These are phyloP conservation scores for Neostapfia colusana DNA, from an alignment of 176 grass and related monocot species.

Conservation along the genomic window DNA sequence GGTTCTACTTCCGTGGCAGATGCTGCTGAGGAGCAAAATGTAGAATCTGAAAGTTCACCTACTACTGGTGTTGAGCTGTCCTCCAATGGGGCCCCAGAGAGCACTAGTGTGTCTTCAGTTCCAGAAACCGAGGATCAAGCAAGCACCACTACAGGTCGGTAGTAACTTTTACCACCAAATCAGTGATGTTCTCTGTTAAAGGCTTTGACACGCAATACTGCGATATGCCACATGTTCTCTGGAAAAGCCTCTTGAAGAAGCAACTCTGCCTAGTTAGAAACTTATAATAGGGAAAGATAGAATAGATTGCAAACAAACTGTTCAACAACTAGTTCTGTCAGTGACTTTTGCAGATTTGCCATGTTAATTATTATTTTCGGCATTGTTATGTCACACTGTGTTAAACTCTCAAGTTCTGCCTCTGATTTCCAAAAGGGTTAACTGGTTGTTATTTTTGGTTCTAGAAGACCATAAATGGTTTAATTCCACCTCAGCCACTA, in stretches of 20 bases:
- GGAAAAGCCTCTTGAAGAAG: conserved; percentile 34
- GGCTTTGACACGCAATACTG: conserved; percentile 40
- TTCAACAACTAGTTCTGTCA: conserved; percentile 35
- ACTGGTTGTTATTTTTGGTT: conserved; percentile 8
- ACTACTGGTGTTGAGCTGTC: conserved; percentile 19
- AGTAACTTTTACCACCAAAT: conserved; percentile 39
- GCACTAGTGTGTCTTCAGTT: conserved; percentile 22
- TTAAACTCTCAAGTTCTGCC: conserved; percentile 21
- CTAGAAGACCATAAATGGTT: conserved; percentile 13
- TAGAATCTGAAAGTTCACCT: conserved; percentile 29
- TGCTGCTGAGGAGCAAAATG: not conserved
- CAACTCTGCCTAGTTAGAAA: conserved; percentile 29
- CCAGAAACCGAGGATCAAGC: conserved; percentile 36
- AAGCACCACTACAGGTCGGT: conserved; percentile 63
- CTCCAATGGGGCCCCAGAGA: conserved; percentile 36
- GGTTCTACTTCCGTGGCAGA: conserved; percentile 26
- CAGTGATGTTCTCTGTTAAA: conserved; percentile 34
- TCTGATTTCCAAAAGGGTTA: conserved; percentile 24
- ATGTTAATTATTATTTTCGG: conserved; percentile 6
- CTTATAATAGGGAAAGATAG: conserved; percentile 35
- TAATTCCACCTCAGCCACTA: conserved; percentile 3
- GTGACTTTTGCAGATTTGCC: conserved; percentile 12
- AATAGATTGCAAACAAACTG: conserved; percentile 41
- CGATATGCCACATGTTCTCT: conserved; percentile 34
- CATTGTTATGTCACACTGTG: conserved; percentile 9